Evolutionary conservation across 306 rosid genomes (phyloP), one percentile per base, ranked within the genome.

Genomic region (Clitoria ternatea): DNA sequence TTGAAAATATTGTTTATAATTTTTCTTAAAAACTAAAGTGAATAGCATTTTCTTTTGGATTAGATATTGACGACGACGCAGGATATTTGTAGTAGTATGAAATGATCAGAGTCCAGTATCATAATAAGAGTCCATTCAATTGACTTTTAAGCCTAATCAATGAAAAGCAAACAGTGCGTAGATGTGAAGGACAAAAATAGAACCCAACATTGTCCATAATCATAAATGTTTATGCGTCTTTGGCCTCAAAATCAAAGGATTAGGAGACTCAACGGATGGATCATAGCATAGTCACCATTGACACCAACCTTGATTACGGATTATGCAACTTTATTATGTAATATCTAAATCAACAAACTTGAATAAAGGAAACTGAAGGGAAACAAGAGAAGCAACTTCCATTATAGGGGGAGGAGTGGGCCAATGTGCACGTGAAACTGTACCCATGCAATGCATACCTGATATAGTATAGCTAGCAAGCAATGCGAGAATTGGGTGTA

Each of bases 371-470:
- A 27, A 45, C 6, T 65, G 4, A 26, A 18, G 5, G 32, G 18
- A 12, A 48, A 47, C 9, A 44, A 37, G 26, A 65, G 13, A 14
- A 44, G 42, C 17, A 27, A 65, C 17, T 13, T 30, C 18, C 5
- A 66, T 24, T 66, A 24, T 7, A 18, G 9, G 1, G 32, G 22
- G 35, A n/a, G 5, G 5, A 5, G 61, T 32, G 61, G 72, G 47
- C 73, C 73, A 19, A 67, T 20, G 35, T 19, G 2, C 73, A 67
- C 35, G 73, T 67, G 73, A 49, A 49, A 20, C 36, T 33, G 30
- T 30, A 48, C 27, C 13, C 33, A 14, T 45, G 30, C 60, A 44
- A 48, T 48, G 47, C 39, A 65, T 10, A 7, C 56, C 59, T 23
- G 17, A 52, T n/a, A 20, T 22, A 52, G n/a, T 36, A 36, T 52